Conservation (phyloP, 1,139 yeast species). For the Geotrichum klebahnii region DNA sequence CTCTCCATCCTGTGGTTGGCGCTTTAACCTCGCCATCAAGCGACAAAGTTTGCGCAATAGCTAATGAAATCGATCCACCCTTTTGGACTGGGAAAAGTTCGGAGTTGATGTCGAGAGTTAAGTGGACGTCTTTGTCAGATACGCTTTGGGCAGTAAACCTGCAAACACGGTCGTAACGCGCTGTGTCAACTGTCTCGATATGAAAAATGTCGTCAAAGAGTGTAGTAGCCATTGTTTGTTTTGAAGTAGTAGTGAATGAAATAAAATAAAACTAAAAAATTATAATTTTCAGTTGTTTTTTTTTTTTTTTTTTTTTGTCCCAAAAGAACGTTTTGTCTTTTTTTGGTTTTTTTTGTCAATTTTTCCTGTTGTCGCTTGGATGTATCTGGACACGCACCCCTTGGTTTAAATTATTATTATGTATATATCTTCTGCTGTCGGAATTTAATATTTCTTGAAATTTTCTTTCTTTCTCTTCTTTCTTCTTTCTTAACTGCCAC, state of each 20-base stretch:
- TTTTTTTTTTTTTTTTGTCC: constrained; percentile 6
- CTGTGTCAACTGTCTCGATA: constrained; percentile 79
- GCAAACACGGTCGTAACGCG: constrained; percentile 87
- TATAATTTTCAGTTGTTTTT: background rate
- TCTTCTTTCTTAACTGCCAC: background rate
- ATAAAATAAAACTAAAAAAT: background rate
- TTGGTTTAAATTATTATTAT: no score
- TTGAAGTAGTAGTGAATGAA: background rate
- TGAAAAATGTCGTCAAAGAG: constrained; percentile 92
- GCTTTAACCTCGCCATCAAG: constrained; percentile 56
- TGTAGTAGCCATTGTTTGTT: constrained; percentile 60
- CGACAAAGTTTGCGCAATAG: constrained; percentile 71
- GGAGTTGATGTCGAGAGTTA: constrained; percentile 86
- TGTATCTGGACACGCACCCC: no score
- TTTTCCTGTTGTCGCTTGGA: no score
- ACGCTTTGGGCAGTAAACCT: constrained; percentile 87
- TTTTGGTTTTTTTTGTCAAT: no score
- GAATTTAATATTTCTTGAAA: no score
- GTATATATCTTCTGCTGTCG: no score
- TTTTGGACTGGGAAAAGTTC: constrained; percentile 84
- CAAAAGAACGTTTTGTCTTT: background rate
- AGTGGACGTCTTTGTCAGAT: constrained; percentile 73
- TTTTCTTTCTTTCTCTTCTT: background rate
- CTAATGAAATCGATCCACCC: constrained; percentile 80
- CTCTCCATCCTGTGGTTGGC: constrained; percentile 76